These are phyloP conservation scores for Blepharisma japonicum DNA, from an alignment of 73 alveolate genomes.

Conservation along the genomic window DNA sequence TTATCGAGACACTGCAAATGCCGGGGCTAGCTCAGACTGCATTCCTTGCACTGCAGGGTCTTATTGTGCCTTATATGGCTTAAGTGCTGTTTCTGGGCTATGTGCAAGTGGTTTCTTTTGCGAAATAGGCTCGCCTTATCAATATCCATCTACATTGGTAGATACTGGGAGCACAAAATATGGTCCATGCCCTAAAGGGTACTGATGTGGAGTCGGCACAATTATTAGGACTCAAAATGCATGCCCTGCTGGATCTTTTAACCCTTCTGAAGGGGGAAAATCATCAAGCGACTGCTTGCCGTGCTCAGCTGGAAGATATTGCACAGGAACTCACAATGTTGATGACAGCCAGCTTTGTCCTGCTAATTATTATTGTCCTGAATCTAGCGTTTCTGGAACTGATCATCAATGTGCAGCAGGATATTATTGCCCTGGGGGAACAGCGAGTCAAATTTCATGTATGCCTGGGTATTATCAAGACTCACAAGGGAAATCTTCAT, in stretches of 20 bases:
- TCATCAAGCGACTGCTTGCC: conserved; percentile 11
- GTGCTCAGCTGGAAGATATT: conserved; percentile 59
- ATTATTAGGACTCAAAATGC: conserved; percentile 33
- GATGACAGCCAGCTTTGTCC: conserved; percentile 26
- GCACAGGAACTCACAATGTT: conserved; percentile 35
- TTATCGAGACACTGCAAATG: conserved; percentile 32
- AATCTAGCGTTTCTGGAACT: neutral
- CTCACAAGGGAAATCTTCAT: neutral
- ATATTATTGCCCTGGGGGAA: conserved; percentile 28
- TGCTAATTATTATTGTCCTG: conserved; percentile 53
- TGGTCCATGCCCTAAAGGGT: conserved; percentile 75
- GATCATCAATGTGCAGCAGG: conserved; percentile 5
- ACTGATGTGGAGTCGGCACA: conserved; percentile 69
- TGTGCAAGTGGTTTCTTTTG: conserved; percentile 76
- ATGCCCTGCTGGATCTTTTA: conserved; percentile 49
- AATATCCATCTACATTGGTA: conserved; percentile 37
- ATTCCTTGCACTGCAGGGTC: conserved; percentile 64
- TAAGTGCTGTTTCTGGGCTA: conserved; percentile 47
- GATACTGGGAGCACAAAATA: conserved; percentile 25
- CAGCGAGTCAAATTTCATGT: conserved; percentile 29
- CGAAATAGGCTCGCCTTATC: conserved; percentile 46
- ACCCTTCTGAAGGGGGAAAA: conserved; percentile 23
- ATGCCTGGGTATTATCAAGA: conserved; percentile 42
- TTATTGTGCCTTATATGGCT: conserved; percentile 54
- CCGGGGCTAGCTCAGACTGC: conserved; percentile 42